Evolutionary conservation across 345 rosid species (phyloP), one percentile per base, ranked within the genome.

Genomic region (Euphorbia pulcherrima): DNA sequence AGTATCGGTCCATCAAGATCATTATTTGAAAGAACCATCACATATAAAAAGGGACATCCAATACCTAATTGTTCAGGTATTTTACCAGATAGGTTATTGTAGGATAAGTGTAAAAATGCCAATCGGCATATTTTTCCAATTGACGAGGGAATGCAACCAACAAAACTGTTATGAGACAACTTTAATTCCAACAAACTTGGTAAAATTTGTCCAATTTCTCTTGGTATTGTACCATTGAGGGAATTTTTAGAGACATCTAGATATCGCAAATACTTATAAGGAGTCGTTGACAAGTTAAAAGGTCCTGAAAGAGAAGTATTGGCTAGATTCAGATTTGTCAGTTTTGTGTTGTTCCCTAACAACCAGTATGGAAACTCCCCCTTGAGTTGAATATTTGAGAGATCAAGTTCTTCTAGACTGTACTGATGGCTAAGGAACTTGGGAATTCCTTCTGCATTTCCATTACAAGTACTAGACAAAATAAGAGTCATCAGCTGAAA

Each of bases 331-430:
- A 60, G 46, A 7, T 0, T 0, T 17, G 5, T 8, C 20, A 60
- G 12, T 18, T 60, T 60, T 17, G 63, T 60, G 63, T 60, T 60
- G 24, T 60, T 60, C 0, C 7, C 14, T 33, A 60, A 8, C 46
- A 60, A 60, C 63, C 63, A 60, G 9, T n/a, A 35, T 30, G 63
- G 46, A 60, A 60, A 30, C 26, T 28, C 20, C 6, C 26, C 63
- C 26, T 18, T 9, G 0, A 60, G 2, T 30, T 18, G 37, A 29
- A 28, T 29, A 21, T 58, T 29, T 16, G 23, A 58, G 21, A 58
- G 39, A 29, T 14, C 21, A 16, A 60, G 9, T 0, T 18, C 0
- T 35, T 17, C 24, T 30, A 33, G 44, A 17, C 35, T 3, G 16
- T 60, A 14, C n/a, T 60, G 63, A 60, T 60, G 26, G 3, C 21